Evolutionary conservation across 176 grass and related monocot genomes (phyloP), one percentile per base, ranked within the genome.

Genomic region (Avena insularis): DNA sequence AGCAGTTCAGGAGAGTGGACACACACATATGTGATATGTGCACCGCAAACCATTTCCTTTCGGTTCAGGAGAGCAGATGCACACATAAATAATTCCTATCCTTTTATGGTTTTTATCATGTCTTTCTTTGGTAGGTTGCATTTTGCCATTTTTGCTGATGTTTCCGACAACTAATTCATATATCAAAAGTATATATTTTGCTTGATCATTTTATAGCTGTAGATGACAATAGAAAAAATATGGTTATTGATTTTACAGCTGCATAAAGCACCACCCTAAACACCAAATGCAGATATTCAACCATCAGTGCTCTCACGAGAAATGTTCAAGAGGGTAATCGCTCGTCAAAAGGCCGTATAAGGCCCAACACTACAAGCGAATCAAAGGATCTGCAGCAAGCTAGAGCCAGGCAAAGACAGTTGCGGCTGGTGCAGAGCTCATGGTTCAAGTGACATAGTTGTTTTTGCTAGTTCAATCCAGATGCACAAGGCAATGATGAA

Each of bases 371-470:
- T 38, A 13, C 14, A 73, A 73, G 43, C 5, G 9, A 73, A 73
- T 5, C 38, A 48, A 46, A 50, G 5, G 71, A 75, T 75, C 71
- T 75, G 20, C 71, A 75, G 29, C 63, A 67, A 67, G 63, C 62
- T 65, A 25, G 62, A 65, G 25, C 62, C 23, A 13, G 25, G 62
- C 62, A 33, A 65, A 25, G 27, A 67, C 53, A 4, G 5, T 33
- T 67, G 63, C 29, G 2, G 63, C 63, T 35, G 29, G 63, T 67
- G 27, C 27, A 67, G 27, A 67, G 29, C 4, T 67, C 63, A 35
- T 67, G 2, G 63, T 67, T 16, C 29, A 67, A 27, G 61, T 16
- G 16, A 35, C 12, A 64, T 11, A 5, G 9, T 27, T 29, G 5
- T 43, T 40, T 43, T 71, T 43, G 3, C 8, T 71, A 40, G 20